Conservation (phyloP, 2,329 filamentous ascomycete species). For the Biscogniauxia mediterranea region DNA sequence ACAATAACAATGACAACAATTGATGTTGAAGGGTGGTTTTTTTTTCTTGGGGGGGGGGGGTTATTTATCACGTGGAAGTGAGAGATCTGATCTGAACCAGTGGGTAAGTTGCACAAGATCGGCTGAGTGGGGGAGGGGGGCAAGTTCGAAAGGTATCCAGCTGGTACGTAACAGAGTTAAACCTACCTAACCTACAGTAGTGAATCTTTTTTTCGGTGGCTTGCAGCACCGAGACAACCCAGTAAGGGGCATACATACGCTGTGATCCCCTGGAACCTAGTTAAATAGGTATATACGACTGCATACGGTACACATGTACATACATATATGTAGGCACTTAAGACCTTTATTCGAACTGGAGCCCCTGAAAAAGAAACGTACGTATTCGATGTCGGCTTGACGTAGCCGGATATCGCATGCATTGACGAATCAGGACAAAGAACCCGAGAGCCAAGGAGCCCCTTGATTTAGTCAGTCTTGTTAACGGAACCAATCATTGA, state of each 20-base stretch:
- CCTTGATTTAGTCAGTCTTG: background rate
- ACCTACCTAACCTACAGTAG: too few species aligned
- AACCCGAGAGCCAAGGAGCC: background rate
- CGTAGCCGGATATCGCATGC: background rate
- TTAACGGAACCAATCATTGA: background rate
- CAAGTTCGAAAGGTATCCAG: background rate
- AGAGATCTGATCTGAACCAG: background rate
- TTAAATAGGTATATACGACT: too few species aligned
- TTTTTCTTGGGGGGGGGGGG: too few species aligned
- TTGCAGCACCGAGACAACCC: background rate
- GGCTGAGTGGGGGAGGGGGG: background rate
- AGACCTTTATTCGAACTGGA: background rate
- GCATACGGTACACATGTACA: too few species aligned
- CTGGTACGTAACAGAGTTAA: background rate
- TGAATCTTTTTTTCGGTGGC: background rate
- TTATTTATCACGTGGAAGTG: background rate
- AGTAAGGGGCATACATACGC: background rate
- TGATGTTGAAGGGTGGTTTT: too few species aligned
- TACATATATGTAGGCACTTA: too few species aligned
- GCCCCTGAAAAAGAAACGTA: background rate
- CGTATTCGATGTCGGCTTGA: background rate
- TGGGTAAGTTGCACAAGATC: background rate
- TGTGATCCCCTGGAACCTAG: too few species aligned
- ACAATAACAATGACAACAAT: too few species aligned
- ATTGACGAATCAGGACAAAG: background rate